Base-by-base conservation (phyloP, 2,329 filamentous ascomycete species). In the Monilinia laxa region DNA sequence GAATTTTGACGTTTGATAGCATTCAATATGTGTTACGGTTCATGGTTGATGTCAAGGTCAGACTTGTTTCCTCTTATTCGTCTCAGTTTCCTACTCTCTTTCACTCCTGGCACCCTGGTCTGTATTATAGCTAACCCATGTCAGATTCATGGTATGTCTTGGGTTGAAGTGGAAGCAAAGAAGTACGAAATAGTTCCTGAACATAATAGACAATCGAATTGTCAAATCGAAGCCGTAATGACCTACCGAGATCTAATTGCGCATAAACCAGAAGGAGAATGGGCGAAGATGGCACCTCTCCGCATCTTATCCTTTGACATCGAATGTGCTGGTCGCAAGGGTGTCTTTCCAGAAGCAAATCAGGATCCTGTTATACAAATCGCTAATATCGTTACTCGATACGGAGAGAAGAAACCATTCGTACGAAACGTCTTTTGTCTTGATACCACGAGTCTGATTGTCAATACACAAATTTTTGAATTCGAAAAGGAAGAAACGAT, bases 321-420 rank as follows among this genome's bases (percentile, higher is more conserved):
- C 73, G 95, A 99, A 79, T 99, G 95, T 78, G 95, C 95, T 73
- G 95, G 95, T 62, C 90, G 96, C 73, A 98, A 99, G 79, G 95
- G 95, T 71, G 90, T 99, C 75, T 99, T 99, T 75, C 95, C 96
- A 0, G 95, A 99, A 78, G 88, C 96, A 12, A 88, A 94, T 68
- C 81, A 92, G 25, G 95, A 99, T 74, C 93, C 94, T 0, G 93
- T 99, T 71, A 99, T 99, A 71, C 95, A 99, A 77, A 99, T 99
- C 70, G 95, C 95, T 67, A 98, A 97, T 74, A 87, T 98, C 7
- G 94, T 99, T 23, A 98, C 93, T 42, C 85, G 89, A 75, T 97
- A 97, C 71, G 95, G 95, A 83, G 95, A 99, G 73, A 90, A 90
- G 70, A 97, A 98, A 76, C 93, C 95, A 0, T 99, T 99, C 74